Evolutionary conservation across 331 rosid species (phyloP), one percentile per base, ranked within the genome.

Genomic region (Pyrus hybrid): DNA sequence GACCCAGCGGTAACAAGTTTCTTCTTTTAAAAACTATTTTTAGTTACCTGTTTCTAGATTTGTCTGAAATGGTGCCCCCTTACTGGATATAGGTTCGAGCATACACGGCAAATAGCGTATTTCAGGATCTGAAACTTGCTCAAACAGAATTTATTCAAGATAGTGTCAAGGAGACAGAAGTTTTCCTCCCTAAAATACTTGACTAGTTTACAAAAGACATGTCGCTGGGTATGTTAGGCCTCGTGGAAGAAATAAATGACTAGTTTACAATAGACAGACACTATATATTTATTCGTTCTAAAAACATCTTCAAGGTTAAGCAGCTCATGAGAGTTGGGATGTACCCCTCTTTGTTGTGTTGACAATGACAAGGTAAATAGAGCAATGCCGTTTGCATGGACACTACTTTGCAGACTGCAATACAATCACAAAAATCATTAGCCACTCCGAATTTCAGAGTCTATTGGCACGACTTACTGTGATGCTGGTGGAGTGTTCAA

Each of bases 61-160:
- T 72, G 54, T 72, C 67, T 72, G 37, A 72, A 37, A 26, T 17
- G 16, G 54, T 35, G 25, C 17, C 10, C 11, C 18, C 35, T 72
- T 72, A n/a, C 76, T 72, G 54, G 67, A 72, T 71, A 53, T 23
- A 79, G 83, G 81, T 83, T 63, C 77, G 86, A 64, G 80, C 54
- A 54, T 79, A 83, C 76, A 83, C 68, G 0, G 83, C 83, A 1
- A 35, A 49, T 26, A 56, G 49, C 51, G 60, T 83, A 78, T 83
- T 83, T 71, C 72, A 57, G 68, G 83, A 83, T 26, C 78, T 83
- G 68, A 79, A 69, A 66, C 41, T 66, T 54, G 83, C 86, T 45
- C 71, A 53, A 68, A 76, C 30, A 70, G 77, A 83, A 73, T 79
- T 75, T 69, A 78, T 83, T 25, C 70, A 83, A 83, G 61, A 62